Evolutionary conservation across 2,329 filamentous ascomycete genomes (phyloP).

Genomic region (Hirsutella minnesotensis): DNA sequence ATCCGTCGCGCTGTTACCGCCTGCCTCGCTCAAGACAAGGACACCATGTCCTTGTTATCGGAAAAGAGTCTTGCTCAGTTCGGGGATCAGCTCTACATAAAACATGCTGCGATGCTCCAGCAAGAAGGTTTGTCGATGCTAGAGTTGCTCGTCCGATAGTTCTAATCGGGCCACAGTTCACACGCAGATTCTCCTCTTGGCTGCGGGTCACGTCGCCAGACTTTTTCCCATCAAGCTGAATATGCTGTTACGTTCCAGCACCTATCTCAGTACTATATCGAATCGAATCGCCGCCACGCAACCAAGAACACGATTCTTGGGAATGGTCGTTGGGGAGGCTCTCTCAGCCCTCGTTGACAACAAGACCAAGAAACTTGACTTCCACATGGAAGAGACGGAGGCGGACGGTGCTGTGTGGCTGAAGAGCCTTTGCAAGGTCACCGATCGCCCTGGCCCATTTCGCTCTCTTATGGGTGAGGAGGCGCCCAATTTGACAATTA

Average conservation of each 20-base stretch:
- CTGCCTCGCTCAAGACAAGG: constrained; percentile 39
- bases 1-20: constrained; percentile 56
- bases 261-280: constrained; percentile 69
- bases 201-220: constrained; percentile 64
- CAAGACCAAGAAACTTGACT: constrained; percentile 62
- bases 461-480: constrained; percentile 31
- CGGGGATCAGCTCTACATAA: constrained; percentile 77
- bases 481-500: neutral
- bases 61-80: constrained; percentile 64
- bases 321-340: constrained; percentile 76
- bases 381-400: constrained; percentile 70
- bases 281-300: constrained; percentile 75
- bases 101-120: constrained; percentile 69
- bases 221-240: constrained; percentile 53
- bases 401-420: constrained; percentile 66
- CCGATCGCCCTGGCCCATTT: constrained; percentile 51
- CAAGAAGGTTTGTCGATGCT: constrained; percentile 58
- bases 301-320: constrained; percentile 63
- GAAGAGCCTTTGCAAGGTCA: constrained; percentile 48
- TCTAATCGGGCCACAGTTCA: constrained; percentile 46
- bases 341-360: constrained; percentile 53
- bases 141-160: neutral
- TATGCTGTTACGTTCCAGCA: constrained; percentile 56
- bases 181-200: constrained; percentile 65
- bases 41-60: constrained; percentile 42